These are phyloP conservation scores for Dendrobium huoshanense DNA, from an alignment of 106 monocot genomes.

Conservation along the genomic window DNA sequence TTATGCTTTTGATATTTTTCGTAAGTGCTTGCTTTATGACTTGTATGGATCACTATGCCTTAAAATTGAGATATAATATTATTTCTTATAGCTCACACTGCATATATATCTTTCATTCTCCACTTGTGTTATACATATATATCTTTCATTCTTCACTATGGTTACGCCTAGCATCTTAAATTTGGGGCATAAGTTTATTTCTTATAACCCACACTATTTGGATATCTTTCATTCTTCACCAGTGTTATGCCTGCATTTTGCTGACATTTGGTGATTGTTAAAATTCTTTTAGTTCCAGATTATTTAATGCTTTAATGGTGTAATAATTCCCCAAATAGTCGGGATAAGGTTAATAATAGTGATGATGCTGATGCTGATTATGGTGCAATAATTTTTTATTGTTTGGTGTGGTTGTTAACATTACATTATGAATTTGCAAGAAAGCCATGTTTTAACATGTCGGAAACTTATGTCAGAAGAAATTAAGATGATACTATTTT, in stretches of 20 bases:
- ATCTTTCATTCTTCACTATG: not conserved
- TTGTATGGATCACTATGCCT: not conserved
- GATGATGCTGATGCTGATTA: not conserved
- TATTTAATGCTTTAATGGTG: not conserved
- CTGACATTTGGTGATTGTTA: not conserved
- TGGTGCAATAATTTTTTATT: not conserved
- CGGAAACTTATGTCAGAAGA: not conserved
- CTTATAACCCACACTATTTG: not conserved
- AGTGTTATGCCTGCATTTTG: not conserved
- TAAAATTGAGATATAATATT: not conserved
- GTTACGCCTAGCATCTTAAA: not conserved
- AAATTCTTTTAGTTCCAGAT: not conserved
- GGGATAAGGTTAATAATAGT: not conserved
- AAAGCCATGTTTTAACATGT: not conserved
- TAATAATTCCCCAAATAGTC: not conserved
- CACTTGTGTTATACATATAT: not conserved
- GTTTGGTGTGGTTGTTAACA: not conserved
- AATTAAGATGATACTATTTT: slow-evolving; percentile 1
- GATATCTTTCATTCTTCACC: not conserved
- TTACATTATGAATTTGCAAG: not conserved
- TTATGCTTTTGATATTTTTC: not conserved
- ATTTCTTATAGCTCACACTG: not conserved
- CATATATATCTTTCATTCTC: not conserved
- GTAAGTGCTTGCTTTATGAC: not conserved
- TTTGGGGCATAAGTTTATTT: not conserved